These are phyloP conservation scores for Solioccasus polychromus DNA, from an alignment of 768 basidiomycete species.

Conservation along the genomic window DNA sequence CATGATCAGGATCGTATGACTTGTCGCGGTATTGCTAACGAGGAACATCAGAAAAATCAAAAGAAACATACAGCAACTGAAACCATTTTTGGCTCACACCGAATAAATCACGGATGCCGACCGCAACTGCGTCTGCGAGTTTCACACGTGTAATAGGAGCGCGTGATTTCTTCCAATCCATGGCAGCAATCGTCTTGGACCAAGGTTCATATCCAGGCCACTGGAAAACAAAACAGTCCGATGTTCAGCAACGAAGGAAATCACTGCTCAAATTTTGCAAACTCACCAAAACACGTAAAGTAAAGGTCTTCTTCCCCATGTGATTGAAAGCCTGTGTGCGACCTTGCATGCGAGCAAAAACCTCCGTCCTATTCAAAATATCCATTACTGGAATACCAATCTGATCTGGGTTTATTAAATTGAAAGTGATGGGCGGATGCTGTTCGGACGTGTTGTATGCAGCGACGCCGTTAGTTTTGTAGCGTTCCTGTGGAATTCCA, in stretches of 20 bases:
- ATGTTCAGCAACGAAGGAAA: not conserved
- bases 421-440: conserved; percentile 58
- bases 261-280: not conserved
- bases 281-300: conserved; percentile 67
- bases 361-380: conserved; percentile 49
- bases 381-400: conserved; percentile 61
- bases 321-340: conserved; percentile 57
- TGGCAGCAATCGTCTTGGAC: conserved; percentile 74
- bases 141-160: conserved; percentile 72
- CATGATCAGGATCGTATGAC: conserved; percentile 7
- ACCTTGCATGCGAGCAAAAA: conserved; percentile 47
- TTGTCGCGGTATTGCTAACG: conserved; percentile 14
- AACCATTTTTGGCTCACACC: conserved; percentile 33
- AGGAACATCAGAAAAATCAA: conserved; percentile 14
- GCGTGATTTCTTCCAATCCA: conserved; percentile 71
- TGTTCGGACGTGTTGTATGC: conserved; percentile 23
- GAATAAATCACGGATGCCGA: conserved; percentile 66
- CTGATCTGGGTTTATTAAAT: conserved; percentile 48
- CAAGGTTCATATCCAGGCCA: conserved; percentile 79
- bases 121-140: conserved; percentile 73
- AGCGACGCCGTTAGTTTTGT: conserved; percentile 14
- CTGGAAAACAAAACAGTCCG: conserved; percentile 33
- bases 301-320: conserved; percentile 70
- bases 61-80: not conserved
- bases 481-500: conserved; percentile 23